Percentiles rank a stretch among this genome's conserved stretches.
phyloP scores from a whole-genome alignment of 148 eudicot genomes.

The Rhododendron williamsianum region DNA sequence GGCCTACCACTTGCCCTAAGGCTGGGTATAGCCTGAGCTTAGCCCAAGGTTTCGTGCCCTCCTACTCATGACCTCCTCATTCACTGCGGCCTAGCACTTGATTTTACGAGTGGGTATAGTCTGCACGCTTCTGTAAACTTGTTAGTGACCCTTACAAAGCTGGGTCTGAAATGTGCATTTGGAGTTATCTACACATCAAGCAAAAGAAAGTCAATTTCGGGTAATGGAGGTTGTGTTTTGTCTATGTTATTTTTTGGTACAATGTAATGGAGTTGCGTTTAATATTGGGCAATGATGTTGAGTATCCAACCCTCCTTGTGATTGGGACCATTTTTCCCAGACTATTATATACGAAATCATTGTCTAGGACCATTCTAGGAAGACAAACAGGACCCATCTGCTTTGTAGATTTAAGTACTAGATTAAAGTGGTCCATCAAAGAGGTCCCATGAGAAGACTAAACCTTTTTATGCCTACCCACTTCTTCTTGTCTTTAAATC shows the following conservation, averaged over 20 bases:
- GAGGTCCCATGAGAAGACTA: background rate
- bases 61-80: background rate
- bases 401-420: background rate
- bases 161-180: background rate
- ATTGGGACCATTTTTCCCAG: background rate
- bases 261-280: background rate
- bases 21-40: background rate
- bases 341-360: conserved; percentile 6
- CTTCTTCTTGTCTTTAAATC: background rate
- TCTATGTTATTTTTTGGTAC: background rate
- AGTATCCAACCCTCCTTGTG: background rate
- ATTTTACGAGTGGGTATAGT: background rate
- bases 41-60: background rate
- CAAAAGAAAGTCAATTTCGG: background rate
- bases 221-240: background rate
- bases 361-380: background rate
- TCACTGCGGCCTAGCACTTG: background rate
- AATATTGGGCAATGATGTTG: background rate
- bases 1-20: background rate
- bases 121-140: background rate
- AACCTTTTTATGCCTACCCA: background rate
- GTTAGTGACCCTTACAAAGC: background rate
- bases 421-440: background rate
- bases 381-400: background rate
- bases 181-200: background rate